Evolutionary conservation across 1,139 yeast species (phyloP).

Genomic region (Diutina mesorugosa): DNA sequence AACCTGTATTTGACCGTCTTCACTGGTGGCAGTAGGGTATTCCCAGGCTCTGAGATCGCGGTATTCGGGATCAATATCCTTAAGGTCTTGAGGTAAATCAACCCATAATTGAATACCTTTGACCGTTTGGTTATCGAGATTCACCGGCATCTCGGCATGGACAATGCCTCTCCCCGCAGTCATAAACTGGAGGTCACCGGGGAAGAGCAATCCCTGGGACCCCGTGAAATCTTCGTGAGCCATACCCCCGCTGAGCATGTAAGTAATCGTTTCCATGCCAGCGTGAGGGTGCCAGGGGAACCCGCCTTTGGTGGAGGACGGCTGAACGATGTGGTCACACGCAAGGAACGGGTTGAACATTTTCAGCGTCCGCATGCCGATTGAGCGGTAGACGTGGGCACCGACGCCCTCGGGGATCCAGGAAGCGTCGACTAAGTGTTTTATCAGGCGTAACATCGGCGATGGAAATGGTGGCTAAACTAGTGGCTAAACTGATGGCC

Average conservation of each 20-base stretch:
- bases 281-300: conserved; percentile 92
- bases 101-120: conserved; percentile 88
- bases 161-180: conserved; percentile 88
- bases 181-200: conserved; percentile 91
- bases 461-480: neutral
- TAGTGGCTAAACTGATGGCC: neutral
- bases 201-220: conserved; percentile 57
- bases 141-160: conserved; percentile 76
- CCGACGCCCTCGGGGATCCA: conserved; percentile 63
- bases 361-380: conserved; percentile 56
- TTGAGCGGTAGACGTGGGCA: conserved; percentile 44
- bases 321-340: conserved; percentile 61
- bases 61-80: conserved; percentile 64
- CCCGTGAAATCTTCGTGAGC: conserved; percentile 94
- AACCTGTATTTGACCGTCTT: conserved; percentile 54
- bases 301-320: conserved; percentile 29
- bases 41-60: conserved; percentile 64
- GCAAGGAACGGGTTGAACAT: conserved; percentile 75
- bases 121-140: conserved; percentile 41
- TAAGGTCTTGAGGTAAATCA: conserved; percentile 62
- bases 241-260: conserved; percentile 58
- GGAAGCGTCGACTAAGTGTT: neutral
- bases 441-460: neutral
- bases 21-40: conserved; percentile 50
- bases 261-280: conserved; percentile 83